Evolutionary conservation across 1,284 basidiomycete species (phyloP).

Genomic region (Earliella scabrosa): DNA sequence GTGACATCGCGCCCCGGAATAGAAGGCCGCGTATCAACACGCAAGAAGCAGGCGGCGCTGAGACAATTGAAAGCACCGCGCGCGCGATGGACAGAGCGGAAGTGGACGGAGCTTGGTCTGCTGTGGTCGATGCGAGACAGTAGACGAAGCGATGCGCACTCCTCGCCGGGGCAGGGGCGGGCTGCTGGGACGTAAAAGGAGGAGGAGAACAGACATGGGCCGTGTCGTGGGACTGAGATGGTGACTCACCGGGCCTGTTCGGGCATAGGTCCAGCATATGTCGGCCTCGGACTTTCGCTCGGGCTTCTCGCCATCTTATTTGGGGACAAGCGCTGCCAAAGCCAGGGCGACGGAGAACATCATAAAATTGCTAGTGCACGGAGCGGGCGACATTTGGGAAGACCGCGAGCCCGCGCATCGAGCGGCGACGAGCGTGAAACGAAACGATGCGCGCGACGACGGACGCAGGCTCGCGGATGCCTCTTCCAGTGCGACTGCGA

Average conservation of each 20-base stretch:
- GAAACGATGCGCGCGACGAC: no score
- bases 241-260: slow-evolving; percentile 4
- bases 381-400: no score
- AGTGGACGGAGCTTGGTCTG: background rate
- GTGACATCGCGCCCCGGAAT: background rate
- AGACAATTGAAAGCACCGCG: background rate
- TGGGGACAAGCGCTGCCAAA: no score
- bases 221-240: background rate
- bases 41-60: background rate
- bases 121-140: slow-evolving; percentile 1
- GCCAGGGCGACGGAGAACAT: background rate
- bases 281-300: background rate
- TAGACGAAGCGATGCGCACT: background rate
- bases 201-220: no score
- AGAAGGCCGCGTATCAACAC: slow-evolving; percentile 7
- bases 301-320: no score
- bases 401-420: no score
- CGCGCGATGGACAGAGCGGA: background rate
- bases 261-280: background rate
- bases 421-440: no score
- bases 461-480: no score
- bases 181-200: background rate
- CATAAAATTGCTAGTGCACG: background rate
- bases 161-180: no score
- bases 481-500: no score